phyloP scores from a whole-genome alignment of 352 stramenopile genomes.

The Phytophthora meadii region DNA sequence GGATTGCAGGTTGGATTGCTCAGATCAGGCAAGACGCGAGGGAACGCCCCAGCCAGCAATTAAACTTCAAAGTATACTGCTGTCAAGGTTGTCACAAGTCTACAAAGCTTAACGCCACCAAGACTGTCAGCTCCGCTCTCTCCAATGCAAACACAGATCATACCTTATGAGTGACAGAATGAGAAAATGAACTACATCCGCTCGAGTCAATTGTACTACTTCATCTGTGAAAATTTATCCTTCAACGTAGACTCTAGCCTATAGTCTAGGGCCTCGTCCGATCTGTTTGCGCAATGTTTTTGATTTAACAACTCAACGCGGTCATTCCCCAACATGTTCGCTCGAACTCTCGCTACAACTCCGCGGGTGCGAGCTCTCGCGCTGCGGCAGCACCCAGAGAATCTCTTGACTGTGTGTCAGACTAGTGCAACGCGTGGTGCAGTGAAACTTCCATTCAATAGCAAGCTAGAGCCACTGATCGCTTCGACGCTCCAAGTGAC shows the following conservation, averaged over 20 bases:
- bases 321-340: constrained; percentile 31
- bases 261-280: too few relatives aligned
- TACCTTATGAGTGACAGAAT: constrained; percentile 49
- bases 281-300: constrained; percentile 27
- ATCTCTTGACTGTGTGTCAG: neutral
- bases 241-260: too few relatives aligned
- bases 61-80: constrained; percentile 7
- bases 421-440: neutral
- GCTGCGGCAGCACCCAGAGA: constrained; percentile 11
- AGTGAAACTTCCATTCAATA: constrained; percentile 4
- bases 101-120: constrained; percentile 3
- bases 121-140: constrained; percentile 8
- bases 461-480: neutral
- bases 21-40: constrained; percentile 23
- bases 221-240: neutral
- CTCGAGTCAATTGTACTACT: constrained; percentile 11
- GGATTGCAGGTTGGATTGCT: neutral
- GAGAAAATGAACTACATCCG: constrained; percentile 30
- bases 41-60: constrained; percentile 15
- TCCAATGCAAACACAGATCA: constrained; percentile 23
- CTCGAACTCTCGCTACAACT: constrained; percentile 1
- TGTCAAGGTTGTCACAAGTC: constrained; percentile 8
- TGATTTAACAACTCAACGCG: neutral
- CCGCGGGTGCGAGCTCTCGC: constrained; percentile 13
- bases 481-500: constrained; percentile 18